These are phyloP conservation scores for Achlya hypogyna DNA, from an alignment of 352 stramenopile genomes.

Conservation along the genomic window DNA sequence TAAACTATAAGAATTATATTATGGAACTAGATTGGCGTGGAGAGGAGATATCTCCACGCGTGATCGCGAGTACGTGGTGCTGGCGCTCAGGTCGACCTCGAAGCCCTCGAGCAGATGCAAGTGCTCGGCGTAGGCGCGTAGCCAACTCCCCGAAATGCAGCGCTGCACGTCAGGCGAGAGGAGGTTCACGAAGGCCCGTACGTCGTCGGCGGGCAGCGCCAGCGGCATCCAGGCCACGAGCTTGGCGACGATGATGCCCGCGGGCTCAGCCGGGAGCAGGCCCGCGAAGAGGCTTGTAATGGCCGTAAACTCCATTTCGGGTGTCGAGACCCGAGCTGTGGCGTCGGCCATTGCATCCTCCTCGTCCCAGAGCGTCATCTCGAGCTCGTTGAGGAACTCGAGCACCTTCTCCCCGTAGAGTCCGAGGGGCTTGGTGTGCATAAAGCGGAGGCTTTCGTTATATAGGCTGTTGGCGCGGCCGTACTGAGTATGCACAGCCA, in stretches of 20 bases:
- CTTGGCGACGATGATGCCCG: conserved; percentile 46
- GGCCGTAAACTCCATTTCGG: conserved; percentile 46
- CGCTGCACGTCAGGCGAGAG: conserved; percentile 46
- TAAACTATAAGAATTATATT: no score
- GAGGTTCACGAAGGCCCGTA: conserved; percentile 40
- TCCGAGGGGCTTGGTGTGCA: conserved; percentile 32
- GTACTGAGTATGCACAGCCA: conserved; percentile 55
- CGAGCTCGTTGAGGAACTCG: conserved; percentile 37
- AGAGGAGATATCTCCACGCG: background rate
- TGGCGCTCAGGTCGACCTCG: conserved; percentile 45
- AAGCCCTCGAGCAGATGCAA: conserved; percentile 59
- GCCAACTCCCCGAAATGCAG: conserved; percentile 54
- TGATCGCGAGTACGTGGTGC: conserved; percentile 36
- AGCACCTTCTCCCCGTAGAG: conserved; percentile 39
- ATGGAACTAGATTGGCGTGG: background rate
- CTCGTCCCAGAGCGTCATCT: conserved; percentile 47
- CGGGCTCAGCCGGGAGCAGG: conserved; percentile 38
- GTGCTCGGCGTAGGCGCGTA: conserved; percentile 54
- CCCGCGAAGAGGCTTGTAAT: conserved; percentile 56
- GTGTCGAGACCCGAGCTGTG: conserved; percentile 40
- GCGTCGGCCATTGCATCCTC: conserved; percentile 38
- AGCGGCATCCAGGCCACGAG: conserved; percentile 63
- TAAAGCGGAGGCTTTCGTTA: conserved; percentile 35
- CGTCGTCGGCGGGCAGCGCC: conserved; percentile 36
- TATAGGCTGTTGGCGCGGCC: conserved; percentile 28